These are phyloP conservation scores for Ambispora gerdemannii DNA, from an alignment of 192 early-diverging fungal genomes.

Conservation along the genomic window DNA sequence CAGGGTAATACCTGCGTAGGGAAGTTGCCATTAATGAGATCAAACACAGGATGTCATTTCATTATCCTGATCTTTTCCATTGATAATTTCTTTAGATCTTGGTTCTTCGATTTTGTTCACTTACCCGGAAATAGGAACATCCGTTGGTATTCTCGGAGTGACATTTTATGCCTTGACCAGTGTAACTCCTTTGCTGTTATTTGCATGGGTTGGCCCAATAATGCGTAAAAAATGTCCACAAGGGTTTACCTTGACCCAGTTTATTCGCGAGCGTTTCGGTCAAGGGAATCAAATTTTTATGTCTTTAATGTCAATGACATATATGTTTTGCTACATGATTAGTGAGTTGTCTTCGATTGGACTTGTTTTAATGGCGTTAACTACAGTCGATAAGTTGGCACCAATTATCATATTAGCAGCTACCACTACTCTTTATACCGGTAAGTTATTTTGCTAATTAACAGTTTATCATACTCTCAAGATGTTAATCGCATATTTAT, in stretches of 20 bases:
- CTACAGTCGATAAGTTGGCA: conserved; percentile 44
- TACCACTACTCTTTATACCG: conserved; percentile 58
- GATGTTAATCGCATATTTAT: not conserved
- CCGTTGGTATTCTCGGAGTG: conserved; percentile 54
- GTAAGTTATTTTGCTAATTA: not conserved
- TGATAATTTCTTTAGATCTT: conserved; percentile 33
- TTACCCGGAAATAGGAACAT: conserved; percentile 54
- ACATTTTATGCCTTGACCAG: conserved; percentile 59
- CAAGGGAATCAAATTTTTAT: conserved; percentile 52
- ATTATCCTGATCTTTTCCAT: too few species aligned
- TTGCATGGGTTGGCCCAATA: conserved; percentile 54
- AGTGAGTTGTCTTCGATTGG: conserved; percentile 61
- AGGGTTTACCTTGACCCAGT: conserved; percentile 62
- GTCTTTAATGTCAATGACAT: conserved; percentile 52
- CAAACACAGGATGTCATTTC: too few species aligned
- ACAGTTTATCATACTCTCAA: not conserved
- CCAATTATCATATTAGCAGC: conserved; percentile 57
- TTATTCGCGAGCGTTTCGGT: conserved; percentile 55
- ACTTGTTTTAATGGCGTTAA: conserved; percentile 44
- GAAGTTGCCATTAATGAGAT: conserved; percentile 31
- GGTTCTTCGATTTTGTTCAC: conserved; percentile 59
- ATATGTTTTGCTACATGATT: conserved; percentile 56
- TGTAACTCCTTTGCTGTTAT: conserved; percentile 50
- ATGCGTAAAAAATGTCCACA: conserved; percentile 52
- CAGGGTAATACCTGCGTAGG: conserved; percentile 33